Evolutionary conservation across 306 rosid genomes (phyloP), one percentile per base, ranked within the genome.

Genomic region (Cotoneaster glaucophyllus): DNA sequence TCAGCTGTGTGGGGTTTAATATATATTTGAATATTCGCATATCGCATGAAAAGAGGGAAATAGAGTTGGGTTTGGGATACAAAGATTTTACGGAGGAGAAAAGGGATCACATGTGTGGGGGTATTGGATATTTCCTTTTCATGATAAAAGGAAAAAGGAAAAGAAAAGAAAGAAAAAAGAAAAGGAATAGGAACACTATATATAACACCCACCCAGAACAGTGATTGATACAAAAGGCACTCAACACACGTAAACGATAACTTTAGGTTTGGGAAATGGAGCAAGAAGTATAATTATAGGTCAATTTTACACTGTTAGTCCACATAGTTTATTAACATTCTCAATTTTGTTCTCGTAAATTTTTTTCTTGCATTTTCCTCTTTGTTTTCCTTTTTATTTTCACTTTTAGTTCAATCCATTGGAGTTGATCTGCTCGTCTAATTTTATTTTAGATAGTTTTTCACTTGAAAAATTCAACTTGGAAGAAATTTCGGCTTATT

Each of bases 1-100:
- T 63, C 67, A 29, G 67, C 17, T 22, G 44, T 69, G 76, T 70
- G 56, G 81, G 76, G 58, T 59, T 77, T 71, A 26, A 34, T 65
- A 64, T 64, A 34, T 65, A 64, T 64, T 32, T 65, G 70, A 65
- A 34, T 65, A 65, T 65, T 65, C 70, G 10, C 5, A 50, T 15
- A 31, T 8, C 15, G 31, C 43, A 17, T 17, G 32, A 25, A 6
- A 61, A 61, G 8, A 13, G 34, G 65, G 34, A 31, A 13, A 3
- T 11, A 2, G 65, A 50, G 63, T 57, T 45, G 7, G 29, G 24
- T 4, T 26, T 61, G 26, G 66, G 66, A 26, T 14, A 2, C 32
- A 64, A 65, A 65, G 39, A 17, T 50, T 75, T 21, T 31, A 66
- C 43, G 64, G 41, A 71, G 70, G 74, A 25, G 73, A 34, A 56